These are phyloP conservation scores for Mycena epipterygia DNA, from an alignment of 768 basidiomycete species.

Conservation along the genomic window DNA sequence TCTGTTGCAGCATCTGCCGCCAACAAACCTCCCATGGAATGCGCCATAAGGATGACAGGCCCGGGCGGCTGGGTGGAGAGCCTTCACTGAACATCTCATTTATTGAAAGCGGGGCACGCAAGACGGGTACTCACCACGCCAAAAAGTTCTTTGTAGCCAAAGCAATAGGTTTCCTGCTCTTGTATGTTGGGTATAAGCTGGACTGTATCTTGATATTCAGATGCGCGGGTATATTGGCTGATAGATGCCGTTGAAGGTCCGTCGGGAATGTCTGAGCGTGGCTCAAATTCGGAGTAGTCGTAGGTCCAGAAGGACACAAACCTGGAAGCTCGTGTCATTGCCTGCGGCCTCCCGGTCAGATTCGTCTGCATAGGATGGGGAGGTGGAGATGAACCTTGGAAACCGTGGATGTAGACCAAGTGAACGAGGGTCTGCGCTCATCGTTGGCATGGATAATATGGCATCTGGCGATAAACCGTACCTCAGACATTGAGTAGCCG, in stretches of 20 bases:
- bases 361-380: background rate
- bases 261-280: conserved; percentile 64
- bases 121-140: conserved; percentile 57
- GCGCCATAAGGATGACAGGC: conserved; percentile 67
- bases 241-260: conserved; percentile 62
- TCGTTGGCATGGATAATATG: background rate
- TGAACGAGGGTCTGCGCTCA: conserved; percentile 51
- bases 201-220: conserved; percentile 56
- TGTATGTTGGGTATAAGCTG: conserved; percentile 73
- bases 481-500: background rate
- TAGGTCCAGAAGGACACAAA: conserved; percentile 36
- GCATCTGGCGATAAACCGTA: background rate
- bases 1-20: conserved; percentile 69
- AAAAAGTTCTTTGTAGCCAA: conserved; percentile 66
- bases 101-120: conserved; percentile 1
- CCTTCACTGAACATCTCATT: conserved; percentile 49
- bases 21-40: conserved; percentile 74
- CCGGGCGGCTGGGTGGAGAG: conserved; percentile 67
- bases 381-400: conserved; percentile 57
- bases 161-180: conserved; percentile 66
- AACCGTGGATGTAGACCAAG: conserved; percentile 71
- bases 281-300: conserved; percentile 5
- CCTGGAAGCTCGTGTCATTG: conserved; percentile 72
- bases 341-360: conserved; percentile 48
- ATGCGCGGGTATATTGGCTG: conserved; percentile 49